phyloP scores from a whole-genome alignment of 148 eudicot species.

The Salicornia ramosissima region DNA sequence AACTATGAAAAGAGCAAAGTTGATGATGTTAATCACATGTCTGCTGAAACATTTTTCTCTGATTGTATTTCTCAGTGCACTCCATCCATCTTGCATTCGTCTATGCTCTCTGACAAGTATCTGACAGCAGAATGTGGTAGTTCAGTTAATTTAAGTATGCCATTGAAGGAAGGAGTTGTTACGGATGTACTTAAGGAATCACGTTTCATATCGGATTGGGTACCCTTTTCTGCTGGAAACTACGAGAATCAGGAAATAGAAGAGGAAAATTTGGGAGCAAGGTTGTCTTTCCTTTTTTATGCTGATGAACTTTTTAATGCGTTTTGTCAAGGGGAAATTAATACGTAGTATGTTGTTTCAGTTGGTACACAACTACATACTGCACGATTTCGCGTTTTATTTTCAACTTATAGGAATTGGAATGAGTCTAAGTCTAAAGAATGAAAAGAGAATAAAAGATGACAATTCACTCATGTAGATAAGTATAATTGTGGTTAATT shows the following conservation, averaged over 20 bases:
- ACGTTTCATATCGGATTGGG: conserved; percentile 84
- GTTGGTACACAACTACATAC: no score
- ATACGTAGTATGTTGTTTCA: no score
- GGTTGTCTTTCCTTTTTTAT: conserved; percentile 38
- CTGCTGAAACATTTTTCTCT: conserved; percentile 26
- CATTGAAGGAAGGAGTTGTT: conserved; percentile 31
- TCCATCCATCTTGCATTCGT: conserved; percentile 28
- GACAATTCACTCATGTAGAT: no score
- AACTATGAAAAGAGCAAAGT: conserved; percentile 26
- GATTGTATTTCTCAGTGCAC: conserved; percentile 26
- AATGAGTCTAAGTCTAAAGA: no score
- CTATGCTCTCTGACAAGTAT: conserved; percentile 30
- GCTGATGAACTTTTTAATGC: background rate
- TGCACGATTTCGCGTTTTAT: no score
- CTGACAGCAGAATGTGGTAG: conserved; percentile 25
- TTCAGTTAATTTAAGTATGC: conserved; percentile 23
- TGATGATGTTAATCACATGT: conserved; percentile 22
- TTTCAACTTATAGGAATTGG: no score
- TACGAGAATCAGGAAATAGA: conserved; percentile 32
- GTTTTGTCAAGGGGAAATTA: background rate
- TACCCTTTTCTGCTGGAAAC: conserved; percentile 42
- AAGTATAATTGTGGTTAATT: no score
- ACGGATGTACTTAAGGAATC: conserved; percentile 54
- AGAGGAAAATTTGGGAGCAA: conserved; percentile 84
- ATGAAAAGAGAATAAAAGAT: no score